These are phyloP conservation scores for Closterium sp. DNA, from an alignment of 139 green algal genomes.

Conservation along the genomic window DNA sequence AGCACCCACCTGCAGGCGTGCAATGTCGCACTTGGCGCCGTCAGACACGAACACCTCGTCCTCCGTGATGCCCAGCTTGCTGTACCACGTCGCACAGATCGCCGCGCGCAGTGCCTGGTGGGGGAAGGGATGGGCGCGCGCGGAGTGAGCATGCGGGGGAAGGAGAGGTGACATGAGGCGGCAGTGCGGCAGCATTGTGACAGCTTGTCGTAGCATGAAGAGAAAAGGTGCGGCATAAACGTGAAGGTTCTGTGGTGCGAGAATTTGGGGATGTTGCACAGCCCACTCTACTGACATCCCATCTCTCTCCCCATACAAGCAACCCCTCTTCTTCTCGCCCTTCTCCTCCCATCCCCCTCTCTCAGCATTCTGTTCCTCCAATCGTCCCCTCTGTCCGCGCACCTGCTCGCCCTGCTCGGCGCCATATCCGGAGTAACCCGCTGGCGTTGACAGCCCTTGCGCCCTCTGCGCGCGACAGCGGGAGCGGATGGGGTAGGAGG, in stretches of 20 bases:
- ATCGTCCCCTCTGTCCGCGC: neutral
- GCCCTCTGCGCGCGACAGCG: conserved; percentile 61
- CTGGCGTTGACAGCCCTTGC: conserved; percentile 77
- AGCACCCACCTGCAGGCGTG: conserved; percentile 89
- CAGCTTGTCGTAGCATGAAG: too few relatives aligned
- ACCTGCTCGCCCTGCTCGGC: conserved; percentile 81
- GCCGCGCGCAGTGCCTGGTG: conserved; percentile 70
- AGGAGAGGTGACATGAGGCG: neutral
- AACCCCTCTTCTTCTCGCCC: neutral
- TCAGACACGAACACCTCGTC: conserved; percentile 96
- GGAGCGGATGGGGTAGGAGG: conserved; percentile 61
- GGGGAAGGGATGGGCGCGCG: too few relatives aligned
- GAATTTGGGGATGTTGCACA: neutral
- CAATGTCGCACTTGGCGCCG: conserved; percentile 98
- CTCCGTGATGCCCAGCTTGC: conserved; percentile 60
- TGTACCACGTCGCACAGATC: conserved; percentile 83
- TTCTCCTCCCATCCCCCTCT: too few relatives aligned
- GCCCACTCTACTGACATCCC: neutral
- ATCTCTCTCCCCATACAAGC: neutral
- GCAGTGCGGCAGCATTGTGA: too few relatives aligned
- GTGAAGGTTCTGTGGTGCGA: neutral
- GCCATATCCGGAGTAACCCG: conserved; percentile 97
- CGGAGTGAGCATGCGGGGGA: neutral
- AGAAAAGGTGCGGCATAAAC: too few relatives aligned
- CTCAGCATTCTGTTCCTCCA: neutral